Percentiles rank a stretch among this genome's conserved stretches.
These are phyloP conservation scores for Raffaelea albimanens DNA, from an alignment of 2,329 filamentous ascomycete genomes.

Conservation along the genomic window DNA sequence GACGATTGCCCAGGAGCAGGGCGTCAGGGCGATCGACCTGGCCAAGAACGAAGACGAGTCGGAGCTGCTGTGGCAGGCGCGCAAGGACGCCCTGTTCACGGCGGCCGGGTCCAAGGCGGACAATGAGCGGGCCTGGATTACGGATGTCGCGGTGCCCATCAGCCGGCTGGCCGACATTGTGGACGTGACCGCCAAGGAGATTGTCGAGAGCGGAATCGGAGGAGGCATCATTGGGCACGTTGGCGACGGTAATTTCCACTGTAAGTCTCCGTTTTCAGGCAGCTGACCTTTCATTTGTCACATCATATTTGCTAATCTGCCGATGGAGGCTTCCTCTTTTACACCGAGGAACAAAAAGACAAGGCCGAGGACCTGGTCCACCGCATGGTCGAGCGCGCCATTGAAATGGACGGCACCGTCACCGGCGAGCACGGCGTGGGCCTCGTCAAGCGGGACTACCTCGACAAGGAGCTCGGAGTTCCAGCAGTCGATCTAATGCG, in stretches of 20 bases:
- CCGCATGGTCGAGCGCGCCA: constrained; percentile 59
- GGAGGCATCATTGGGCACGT: constrained; percentile 64
- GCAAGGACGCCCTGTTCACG: constrained; percentile 67
- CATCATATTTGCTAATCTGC: background rate
- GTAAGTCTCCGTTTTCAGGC: constrained; percentile 22
- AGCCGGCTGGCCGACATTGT: constrained; percentile 64
- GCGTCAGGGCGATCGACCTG: constrained; percentile 57
- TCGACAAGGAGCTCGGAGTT: constrained; percentile 65
- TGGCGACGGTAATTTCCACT: constrained; percentile 67
- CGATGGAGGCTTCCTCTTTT: constrained; percentile 17
- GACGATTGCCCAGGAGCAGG: constrained; percentile 13
- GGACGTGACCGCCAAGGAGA: constrained; percentile 18
- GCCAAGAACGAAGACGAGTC: constrained; percentile 55
- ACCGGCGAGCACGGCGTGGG: constrained; percentile 66
- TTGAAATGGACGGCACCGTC: constrained; percentile 63
- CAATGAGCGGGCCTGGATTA: constrained; percentile 62
- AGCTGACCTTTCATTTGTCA: background rate
- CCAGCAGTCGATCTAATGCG: constrained; percentile 72
- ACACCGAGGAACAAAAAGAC: constrained; percentile 46
- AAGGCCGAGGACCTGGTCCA: constrained; percentile 52
- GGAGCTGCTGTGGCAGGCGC: constrained; percentile 62
- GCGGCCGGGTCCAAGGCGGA: constrained; percentile 55
- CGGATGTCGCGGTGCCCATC: constrained; percentile 71
- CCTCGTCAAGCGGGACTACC: constrained; percentile 66
- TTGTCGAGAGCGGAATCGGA: constrained; percentile 27